Evolutionary conservation across 805 yeast species (phyloP).

Genomic region (Blastobotrys peoriensis): DNA sequence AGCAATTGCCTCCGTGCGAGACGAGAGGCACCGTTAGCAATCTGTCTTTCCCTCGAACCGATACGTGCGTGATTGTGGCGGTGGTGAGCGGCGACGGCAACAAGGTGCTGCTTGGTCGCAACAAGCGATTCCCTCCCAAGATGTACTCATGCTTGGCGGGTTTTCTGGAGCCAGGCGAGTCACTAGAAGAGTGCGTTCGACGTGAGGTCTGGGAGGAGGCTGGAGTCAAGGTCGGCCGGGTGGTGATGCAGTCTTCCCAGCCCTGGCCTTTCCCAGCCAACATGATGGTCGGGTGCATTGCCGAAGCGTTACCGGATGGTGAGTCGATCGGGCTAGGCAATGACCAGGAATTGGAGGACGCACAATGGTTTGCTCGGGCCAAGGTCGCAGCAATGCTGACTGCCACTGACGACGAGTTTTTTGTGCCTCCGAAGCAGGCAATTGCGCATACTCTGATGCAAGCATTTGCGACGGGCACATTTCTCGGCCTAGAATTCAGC

Average conservation of each 20-base stretch:
- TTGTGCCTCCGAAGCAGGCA: constrained; percentile 29
- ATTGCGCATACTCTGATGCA: constrained; percentile 31
- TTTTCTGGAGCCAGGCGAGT: constrained; percentile 92
- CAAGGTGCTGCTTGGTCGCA: constrained; percentile 65
- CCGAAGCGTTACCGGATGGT: constrained; percentile 59
- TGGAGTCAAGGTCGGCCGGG: constrained; percentile 59
- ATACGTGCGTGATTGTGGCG: constrained; percentile 80
- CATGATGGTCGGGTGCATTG: constrained; percentile 90
- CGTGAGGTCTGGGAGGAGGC: constrained; percentile 96
- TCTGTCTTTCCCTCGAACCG: constrained; percentile 87
- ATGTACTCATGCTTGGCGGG: constrained; percentile 91
- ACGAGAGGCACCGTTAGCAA: constrained; percentile 52
- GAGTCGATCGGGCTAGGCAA: constrained; percentile 57
- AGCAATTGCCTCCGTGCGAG: constrained; percentile 26
- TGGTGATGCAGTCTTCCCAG: constrained; percentile 65
- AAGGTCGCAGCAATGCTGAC: constrained; percentile 41
- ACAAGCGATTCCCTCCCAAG: constrained; percentile 50
- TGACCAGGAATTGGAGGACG: constrained; percentile 82
- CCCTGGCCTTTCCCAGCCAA: constrained; percentile 98
- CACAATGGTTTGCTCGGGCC: constrained; percentile 69
- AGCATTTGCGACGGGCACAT: constrained; percentile 10
- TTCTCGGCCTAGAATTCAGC: neutral
- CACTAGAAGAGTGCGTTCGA: constrained; percentile 78
- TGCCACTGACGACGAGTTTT: constrained; percentile 15
- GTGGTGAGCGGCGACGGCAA: constrained; percentile 55